Conservation (phyloP, 805 yeast genomes). For the Ogataea kodamae region DNA sequence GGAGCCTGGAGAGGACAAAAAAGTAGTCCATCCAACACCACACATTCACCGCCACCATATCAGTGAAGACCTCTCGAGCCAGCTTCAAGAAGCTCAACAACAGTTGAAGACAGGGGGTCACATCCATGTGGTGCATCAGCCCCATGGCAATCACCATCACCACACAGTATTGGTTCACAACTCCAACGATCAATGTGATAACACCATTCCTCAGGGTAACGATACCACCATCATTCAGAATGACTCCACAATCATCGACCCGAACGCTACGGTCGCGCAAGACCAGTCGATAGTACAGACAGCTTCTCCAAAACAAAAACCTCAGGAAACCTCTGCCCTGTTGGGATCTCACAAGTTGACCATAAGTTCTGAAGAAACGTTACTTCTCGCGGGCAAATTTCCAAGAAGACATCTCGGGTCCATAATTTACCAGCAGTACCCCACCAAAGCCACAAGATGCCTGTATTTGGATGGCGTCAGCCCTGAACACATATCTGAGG, state of each 20-base stretch:
- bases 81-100: slow-evolving; percentile 25
- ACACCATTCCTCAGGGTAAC: slow-evolving; percentile 14
- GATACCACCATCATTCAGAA: slow-evolving; percentile 28
- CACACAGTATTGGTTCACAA: slow-evolving; percentile 28
- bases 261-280: slow-evolving; percentile 21
- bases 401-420: slow-evolving; percentile 50
- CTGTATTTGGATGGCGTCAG: slow-evolving; percentile 20
- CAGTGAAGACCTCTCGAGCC: slow-evolving; percentile 25
- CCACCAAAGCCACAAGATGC: slow-evolving; percentile 41
- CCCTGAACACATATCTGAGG: slow-evolving; percentile 22
- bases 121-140: slow-evolving; percentile 30
- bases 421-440: slow-evolving; percentile 53
- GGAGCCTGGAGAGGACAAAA: slow-evolving; percentile 16
- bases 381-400: slow-evolving; percentile 39
- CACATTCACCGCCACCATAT: slow-evolving; percentile 30
- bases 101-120: slow-evolving; percentile 28
- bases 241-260: slow-evolving; percentile 27
- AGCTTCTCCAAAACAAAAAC: slow-evolving; percentile 6
- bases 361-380: slow-evolving; percentile 39
- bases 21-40: too few relatives aligned
- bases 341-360: slow-evolving; percentile 14
- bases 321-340: background rate
- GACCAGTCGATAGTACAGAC: slow-evolving; percentile 13
- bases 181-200: slow-evolving; percentile 15
- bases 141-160: slow-evolving; percentile 30